These are phyloP conservation scores for Malassezia yamatoensis DNA, from an alignment of 1,284 basidiomycete species.

Conservation along the genomic window DNA sequence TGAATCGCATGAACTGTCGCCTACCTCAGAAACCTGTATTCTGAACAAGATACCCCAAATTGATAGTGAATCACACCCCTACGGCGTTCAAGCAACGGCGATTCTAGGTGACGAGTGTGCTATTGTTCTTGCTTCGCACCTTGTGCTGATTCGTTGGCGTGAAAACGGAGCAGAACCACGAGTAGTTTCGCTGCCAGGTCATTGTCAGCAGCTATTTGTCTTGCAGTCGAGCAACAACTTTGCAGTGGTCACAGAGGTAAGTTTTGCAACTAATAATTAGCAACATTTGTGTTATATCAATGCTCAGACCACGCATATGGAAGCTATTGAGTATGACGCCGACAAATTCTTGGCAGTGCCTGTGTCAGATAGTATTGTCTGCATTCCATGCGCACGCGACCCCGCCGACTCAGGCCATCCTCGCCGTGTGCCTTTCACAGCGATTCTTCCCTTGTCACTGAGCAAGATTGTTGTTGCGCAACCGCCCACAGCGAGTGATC, in stretches of 20 bases:
- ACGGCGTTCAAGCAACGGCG: not conserved
- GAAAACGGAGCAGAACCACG: not conserved
- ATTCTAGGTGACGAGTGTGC: not conserved
- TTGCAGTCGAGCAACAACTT: no score
- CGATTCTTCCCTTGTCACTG: constrained; percentile 1
- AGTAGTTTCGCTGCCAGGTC: not conserved
- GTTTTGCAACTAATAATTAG: no score
- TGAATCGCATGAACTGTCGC: no score
- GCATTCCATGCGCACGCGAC: not conserved
- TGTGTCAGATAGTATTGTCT: not conserved
- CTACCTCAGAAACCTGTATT: no score
- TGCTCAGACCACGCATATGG: no score
- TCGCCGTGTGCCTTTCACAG: not conserved
- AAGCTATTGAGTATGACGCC: no score
- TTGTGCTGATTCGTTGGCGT: not conserved
- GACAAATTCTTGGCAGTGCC: not conserved
- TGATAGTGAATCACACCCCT: no score
- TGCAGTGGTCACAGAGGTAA: no score
- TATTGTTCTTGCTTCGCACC: not conserved
- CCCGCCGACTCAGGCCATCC: no score
- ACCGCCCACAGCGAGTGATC: not conserved
- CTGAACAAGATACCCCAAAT: no score
- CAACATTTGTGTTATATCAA: no score
- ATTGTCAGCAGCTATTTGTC: no score
- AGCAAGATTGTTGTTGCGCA: not conserved